Evolutionary conservation across 2,329 filamentous ascomycete species (phyloP).

Genomic region (Dothiorella sarmentorum): DNA sequence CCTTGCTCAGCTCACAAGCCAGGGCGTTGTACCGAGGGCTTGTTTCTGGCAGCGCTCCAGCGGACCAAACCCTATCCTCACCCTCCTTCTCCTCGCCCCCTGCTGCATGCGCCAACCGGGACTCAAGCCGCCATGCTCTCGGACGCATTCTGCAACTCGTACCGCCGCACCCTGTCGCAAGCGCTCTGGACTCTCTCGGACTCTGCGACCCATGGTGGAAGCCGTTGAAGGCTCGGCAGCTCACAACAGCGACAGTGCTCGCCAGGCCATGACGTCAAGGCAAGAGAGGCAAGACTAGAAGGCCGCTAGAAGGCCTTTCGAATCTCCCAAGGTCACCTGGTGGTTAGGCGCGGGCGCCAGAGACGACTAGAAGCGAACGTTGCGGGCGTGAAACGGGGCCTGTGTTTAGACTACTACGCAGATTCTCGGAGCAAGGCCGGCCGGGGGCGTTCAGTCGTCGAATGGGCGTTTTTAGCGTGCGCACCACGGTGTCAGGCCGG

Average conservation of each 20-base stretch:
- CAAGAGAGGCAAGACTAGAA: background rate
- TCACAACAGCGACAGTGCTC: background rate
- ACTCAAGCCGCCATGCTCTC: conserved; percentile 7
- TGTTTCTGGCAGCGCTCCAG: conserved; percentile 2
- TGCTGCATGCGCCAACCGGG: conserved; percentile 5
- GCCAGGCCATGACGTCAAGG: background rate
- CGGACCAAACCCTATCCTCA: no score
- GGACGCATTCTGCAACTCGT: conserved; percentile 9
- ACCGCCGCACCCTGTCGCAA: conserved; percentile 10
- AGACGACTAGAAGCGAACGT: conserved; percentile 4
- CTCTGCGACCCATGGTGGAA: background rate
- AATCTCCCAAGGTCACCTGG: background rate
- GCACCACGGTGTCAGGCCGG: conserved; percentile 4
- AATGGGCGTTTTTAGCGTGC: conserved; percentile 10
- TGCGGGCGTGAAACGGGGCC: conserved; percentile 3
- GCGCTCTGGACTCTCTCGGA: conserved; percentile 3
- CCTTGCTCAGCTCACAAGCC: background rate
- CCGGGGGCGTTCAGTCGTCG: conserved; percentile 3
- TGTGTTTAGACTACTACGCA: conserved; percentile 3
- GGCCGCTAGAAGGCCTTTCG: conserved; percentile 8
- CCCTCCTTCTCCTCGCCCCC: no score
- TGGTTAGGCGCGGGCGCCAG: no score
- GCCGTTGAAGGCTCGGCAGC: background rate
- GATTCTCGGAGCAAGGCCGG: background rate
- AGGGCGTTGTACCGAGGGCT: background rate